Evolutionary conservation across 2,329 filamentous ascomycete genomes (phyloP).

Genomic region (Colletotrichum sidae): DNA sequence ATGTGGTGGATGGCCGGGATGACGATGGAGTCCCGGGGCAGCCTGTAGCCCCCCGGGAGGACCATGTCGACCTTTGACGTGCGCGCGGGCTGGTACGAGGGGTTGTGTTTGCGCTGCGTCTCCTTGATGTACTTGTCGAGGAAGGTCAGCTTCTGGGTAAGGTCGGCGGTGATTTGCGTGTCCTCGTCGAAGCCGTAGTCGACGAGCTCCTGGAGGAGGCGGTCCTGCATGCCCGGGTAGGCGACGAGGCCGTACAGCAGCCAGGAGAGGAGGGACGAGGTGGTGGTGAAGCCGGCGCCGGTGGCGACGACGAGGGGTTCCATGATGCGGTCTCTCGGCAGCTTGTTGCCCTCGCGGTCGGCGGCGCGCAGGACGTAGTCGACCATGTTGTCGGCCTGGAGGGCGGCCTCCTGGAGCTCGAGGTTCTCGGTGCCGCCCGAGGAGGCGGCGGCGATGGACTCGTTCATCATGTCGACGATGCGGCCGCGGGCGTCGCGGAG

Average conservation of each 20-base stretch:
- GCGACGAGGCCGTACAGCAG: conserved; percentile 63
- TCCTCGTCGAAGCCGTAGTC: conserved; percentile 58
- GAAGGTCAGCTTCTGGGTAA: conserved; percentile 60
- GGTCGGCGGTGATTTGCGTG: conserved; percentile 58
- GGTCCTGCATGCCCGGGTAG: conserved; percentile 67
- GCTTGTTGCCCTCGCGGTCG: conserved; percentile 65
- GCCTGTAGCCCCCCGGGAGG: conserved; percentile 68
- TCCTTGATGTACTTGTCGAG: conserved; percentile 72
- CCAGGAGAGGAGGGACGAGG: conserved; percentile 69
- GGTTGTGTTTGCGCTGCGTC: conserved; percentile 69
- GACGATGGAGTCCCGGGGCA: conserved; percentile 63
- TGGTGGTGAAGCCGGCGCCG: conserved; percentile 71
- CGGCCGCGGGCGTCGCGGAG: conserved; percentile 49
- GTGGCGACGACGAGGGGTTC: conserved; percentile 61
- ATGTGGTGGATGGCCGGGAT: conserved; percentile 65
- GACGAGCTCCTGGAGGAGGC: conserved; percentile 68
- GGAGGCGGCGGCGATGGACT: conserved; percentile 51
- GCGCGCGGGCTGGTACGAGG: conserved; percentile 70
- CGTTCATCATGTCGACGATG: conserved; percentile 51
- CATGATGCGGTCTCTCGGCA: conserved; percentile 57
- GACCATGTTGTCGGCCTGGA: conserved; percentile 57
- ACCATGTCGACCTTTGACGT: conserved; percentile 67
- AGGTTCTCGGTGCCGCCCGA: conserved; percentile 54
- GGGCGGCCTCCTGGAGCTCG: conserved; percentile 60
- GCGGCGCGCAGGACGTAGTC: conserved; percentile 66